Base-by-base conservation (phyloP, 495 filamentous ascomycete species). In the Saxophila tyrrhenica region DNA sequence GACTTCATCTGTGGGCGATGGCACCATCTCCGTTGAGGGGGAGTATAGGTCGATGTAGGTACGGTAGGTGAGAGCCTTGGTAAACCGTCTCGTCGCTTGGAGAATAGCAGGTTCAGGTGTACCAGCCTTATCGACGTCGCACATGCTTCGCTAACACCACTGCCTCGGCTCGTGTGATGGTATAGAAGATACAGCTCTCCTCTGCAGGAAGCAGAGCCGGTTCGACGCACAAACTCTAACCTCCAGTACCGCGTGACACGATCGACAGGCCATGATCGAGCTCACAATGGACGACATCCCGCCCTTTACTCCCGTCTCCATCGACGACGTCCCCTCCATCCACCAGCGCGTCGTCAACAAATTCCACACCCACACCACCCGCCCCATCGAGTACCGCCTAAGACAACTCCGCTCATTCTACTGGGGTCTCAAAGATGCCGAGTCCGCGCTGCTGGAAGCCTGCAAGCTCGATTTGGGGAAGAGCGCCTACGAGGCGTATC, bases 321-420 rank as follows among this genome's bases (percentile, higher is more conserved):
- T 85, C 47, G 85, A 86, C 25, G 68, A 68, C 50, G 87, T 96
- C 60, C 71, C 80, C 16, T 62, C 61, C 53, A 78, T 81, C 41
- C 74, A 77, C 63, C 73, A 75, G 55, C 73, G 68, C 10, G 68
- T 79, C 11, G 79, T 80, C 64, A 69, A 73, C 50, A 74, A 82
- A 20, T 97, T 88, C 72, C 72, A 75, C 57, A 74, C 85, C 15
- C 82, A 91, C 67, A 86, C 85, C 72, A 94, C 87, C 2, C 85
- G 85, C 63, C 75, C 84, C 50, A 64, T 95, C 52, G 78, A 85
- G 60, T 98, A 85, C 74, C 78, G 92, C 50, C 74, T 89, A 48
- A 71, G 78, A 17, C 91, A 96, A 75, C 81, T 96, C 38, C 83
- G 89, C 48, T 90, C 88, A 74, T 83, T 96, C 42, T 96, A 94